Evolutionary conservation across 139 green algal genomes (phyloP), one percentile per base, ranked within the genome.

Genomic region (Micractinium conductrix): DNA sequence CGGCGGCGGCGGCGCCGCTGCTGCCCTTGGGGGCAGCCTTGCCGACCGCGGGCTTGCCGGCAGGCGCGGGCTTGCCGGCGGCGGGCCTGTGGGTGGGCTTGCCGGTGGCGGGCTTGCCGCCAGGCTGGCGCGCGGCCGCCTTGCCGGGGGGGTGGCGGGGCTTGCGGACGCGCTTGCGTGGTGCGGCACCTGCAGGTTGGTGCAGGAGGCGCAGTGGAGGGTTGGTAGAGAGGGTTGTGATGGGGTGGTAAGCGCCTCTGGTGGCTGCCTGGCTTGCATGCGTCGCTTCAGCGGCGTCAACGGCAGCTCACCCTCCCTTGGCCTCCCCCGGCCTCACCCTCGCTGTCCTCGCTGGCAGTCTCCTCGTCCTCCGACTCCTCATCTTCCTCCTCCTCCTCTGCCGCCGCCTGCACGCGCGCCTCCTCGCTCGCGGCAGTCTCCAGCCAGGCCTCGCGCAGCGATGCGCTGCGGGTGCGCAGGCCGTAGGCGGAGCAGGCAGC

Each of bases 401-500:
- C 73, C 44, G n/a, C n/a, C 73, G 65, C 63, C 2, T 35, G n/a
- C 53, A 62, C 7, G 2, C 19, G 53, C 53, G 2, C n/a, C n/a
- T n/a, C n/a, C n/a, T n/a, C n/a, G n/a, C n/a, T 67, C 26, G 33
- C 33, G 58, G 58, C 26, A 26, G 26, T 72, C 69, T 76, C 75
- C 53, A 81, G 37, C 75, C 75, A 81, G 24, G 75, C 75, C 3
- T 38, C 53, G 7, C 75, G 75, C 55, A 81, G 53, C 26, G 75
- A 81, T 53, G 53, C 37, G 75, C 53, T 71, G 53, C 75, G 75
- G 9, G 75, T 81, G 53, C 75, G 75, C 37, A 81, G 75, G n/a
- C 50, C 37, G 75, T 81, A 81, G n/a, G 74, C 37, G 42, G n/a
- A 35, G 74, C 33, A 10, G 48, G 33, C 45, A 21, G 21, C 42